A percentile compares a stretch with the other conserved stretches of the same genome.
phyloP scores from a whole-genome alignment of 202 grass and related monocot genomes.

The Setaria viridis region DNA sequence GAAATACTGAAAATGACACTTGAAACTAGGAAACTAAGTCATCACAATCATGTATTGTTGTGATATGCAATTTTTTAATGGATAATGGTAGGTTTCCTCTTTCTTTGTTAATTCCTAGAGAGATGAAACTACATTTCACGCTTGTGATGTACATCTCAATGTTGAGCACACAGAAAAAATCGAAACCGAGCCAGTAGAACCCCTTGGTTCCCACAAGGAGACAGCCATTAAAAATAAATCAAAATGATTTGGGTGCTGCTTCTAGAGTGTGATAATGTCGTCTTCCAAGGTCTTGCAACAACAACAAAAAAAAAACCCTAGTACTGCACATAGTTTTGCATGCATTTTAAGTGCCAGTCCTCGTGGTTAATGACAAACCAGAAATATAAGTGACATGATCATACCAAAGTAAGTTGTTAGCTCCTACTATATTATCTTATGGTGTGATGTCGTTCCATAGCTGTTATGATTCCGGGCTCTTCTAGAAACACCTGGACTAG shows the following conservation, averaged over 20 bases:
- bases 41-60: not conserved
- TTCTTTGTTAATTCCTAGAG: conserved; percentile 4
- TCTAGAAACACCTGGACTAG: conserved; percentile 21
- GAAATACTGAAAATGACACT: conserved; percentile 3
- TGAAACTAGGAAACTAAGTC: not conserved
- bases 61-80: not conserved
- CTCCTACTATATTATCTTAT: not conserved
- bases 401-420: conserved; percentile 20
- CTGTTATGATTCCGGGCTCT: not conserved
- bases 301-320: not conserved
- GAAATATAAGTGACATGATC: not conserved
- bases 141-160: conserved; percentile 31
- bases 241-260: conserved; percentile 16
- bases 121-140: not conserved
- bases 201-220: conserved; percentile 28
- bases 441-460: not conserved
- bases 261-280: not conserved
- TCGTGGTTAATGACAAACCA: conserved; percentile 35
- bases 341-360: not conserved
- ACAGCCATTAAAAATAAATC: not conserved
- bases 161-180: conserved; percentile 31
- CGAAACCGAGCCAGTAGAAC: conserved; percentile 40
- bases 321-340: not conserved
- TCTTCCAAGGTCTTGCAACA: not conserved
- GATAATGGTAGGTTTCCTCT: too few species aligned